Evolutionary conservation across 306 rosid species (phyloP), one percentile per base, ranked within the genome.

Genomic region (Bauhinia variegata): DNA sequence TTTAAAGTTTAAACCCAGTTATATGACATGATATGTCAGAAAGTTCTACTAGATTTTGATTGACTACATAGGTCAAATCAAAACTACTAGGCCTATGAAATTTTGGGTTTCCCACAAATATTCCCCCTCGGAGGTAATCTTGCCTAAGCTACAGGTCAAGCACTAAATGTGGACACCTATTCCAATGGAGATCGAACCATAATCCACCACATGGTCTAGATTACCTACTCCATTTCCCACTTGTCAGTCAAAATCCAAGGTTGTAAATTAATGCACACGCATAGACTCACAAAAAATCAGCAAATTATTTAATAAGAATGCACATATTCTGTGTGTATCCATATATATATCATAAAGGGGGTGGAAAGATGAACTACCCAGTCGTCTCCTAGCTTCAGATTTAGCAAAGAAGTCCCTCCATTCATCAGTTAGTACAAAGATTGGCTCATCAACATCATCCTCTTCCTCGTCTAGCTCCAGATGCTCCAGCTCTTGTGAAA

Each of bases 341-440:
- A 9, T 44, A 31, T 23, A 36, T 12, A 49, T n/a, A 1, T 56
- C 12, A 10, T 15, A 67, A 60, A 8, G 15, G 48, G 14, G 14
- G 9, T 12, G 34, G 52, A 55, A 17, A 73, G 54, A 69, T 54
- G 38, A 47, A 49, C 14, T 67, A 89, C 96, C 86, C 53, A 68
- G 79, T 76, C 72, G 85, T 69, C 90, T 84, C 74, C 75, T 83
- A 10, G 87, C 92, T 78, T 86, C 92, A 49, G 92, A 82, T 80
- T 84, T 74, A 4, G 90, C 92, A 71, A 89, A 89, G 75, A 89
- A 86, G 12, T 89, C 96, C 67, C 73, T 89, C 92, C 96, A 89
- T 57, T 86, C 90, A 60, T 89, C 92, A 15, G 90, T 82, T n/a
- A 89, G 76, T 57, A 86, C 87, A 55, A 86, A 89, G 63, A 84